These are phyloP conservation scores for Chlorella sorokiniana DNA, from an alignment of 139 green algal genomes.

Conservation along the genomic window DNA sequence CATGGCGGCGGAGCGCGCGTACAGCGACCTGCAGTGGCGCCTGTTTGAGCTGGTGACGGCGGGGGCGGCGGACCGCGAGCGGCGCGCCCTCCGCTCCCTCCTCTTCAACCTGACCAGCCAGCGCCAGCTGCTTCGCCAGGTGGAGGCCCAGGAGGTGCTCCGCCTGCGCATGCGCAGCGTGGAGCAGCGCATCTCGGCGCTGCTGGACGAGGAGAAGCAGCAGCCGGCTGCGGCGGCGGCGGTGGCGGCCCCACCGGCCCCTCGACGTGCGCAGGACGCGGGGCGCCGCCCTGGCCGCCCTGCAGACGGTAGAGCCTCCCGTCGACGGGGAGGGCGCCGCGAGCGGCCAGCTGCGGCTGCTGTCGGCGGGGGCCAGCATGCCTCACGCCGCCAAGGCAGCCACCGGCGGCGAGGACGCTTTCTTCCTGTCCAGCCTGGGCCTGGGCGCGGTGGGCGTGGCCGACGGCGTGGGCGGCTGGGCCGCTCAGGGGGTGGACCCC, in stretches of 20 bases:
- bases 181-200: conserved; percentile 9
- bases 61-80: conserved; percentile 7
- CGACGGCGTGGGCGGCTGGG: conserved; percentile 91
- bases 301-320: too few relatives aligned
- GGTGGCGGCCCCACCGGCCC: background rate
- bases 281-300: too few relatives aligned
- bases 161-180: conserved; percentile 5
- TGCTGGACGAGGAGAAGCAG: conserved; percentile 6
- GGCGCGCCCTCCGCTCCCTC: conserved; percentile 32
- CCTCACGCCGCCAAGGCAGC: conserved; percentile 81
- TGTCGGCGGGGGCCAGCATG: conserved; percentile 9
- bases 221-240: background rate
- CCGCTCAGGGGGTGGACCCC: conserved; percentile 83
- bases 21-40: conserved; percentile 29
- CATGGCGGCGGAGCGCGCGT: background rate
- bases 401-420: conserved; percentile 89
- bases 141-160: conserved; percentile 31
- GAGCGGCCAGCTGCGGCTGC: conserved; percentile 17
- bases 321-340: too few relatives aligned
- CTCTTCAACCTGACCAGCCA: conserved; percentile 41
- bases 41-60: conserved; percentile 2
- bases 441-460: conserved; percentile 78
- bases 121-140: conserved; percentile 31
- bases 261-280: background rate
- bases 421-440: conserved; percentile 70